Evolutionary conservation across 2,329 filamentous ascomycete genomes (phyloP), one percentile per base, ranked within the genome.

Genomic region (Alternaria triticina): DNA sequence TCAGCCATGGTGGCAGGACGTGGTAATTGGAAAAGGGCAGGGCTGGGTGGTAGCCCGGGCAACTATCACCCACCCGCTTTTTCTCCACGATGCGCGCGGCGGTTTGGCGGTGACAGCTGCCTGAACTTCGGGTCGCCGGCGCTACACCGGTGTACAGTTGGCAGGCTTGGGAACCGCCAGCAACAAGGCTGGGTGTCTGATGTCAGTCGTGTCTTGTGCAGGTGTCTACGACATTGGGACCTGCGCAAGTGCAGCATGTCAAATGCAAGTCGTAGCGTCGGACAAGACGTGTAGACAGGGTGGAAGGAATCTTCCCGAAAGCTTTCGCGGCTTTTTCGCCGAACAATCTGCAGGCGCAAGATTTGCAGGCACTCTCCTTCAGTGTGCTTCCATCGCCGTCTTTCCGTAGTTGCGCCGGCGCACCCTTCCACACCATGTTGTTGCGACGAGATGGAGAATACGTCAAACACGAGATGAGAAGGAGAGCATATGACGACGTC

Each of bases 81-180:
- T 36, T 56, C 54, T 47, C 54, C 54, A 56, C 43, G 54, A 56
- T 56, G 54, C 43, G 54, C 43, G 27, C 36, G 15, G 43, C 43
- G 27, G 43, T 36, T 13, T 52, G 30, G 49, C 49, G 49, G 49
- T 40, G 49, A 52, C 49, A 52, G 49, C 22, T 52, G 49, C 28
- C n/a, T 40, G 49, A 40, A 40, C 30, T 52, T 25, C 2, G 30
- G 49, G 36, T 40, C 5, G 20, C 13, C 28, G 17, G 20, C 17
- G 28, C 28, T 23, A 51, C 20, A 22, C 13, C 28, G 17, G 20
- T 10, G 28, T 20, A n/a, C 15, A 13, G 9, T 10, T 22, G 28
- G 28, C 49, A 52, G 49, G 49, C 49, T 52, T 52, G 49, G 28
- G 30, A 52, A 52, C 49, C 20, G 49, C 20, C 20, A 52, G 20